These are phyloP conservation scores for Magnusiomyces suaveolens DNA, from an alignment of 1,139 yeast species.

Conservation along the genomic window DNA sequence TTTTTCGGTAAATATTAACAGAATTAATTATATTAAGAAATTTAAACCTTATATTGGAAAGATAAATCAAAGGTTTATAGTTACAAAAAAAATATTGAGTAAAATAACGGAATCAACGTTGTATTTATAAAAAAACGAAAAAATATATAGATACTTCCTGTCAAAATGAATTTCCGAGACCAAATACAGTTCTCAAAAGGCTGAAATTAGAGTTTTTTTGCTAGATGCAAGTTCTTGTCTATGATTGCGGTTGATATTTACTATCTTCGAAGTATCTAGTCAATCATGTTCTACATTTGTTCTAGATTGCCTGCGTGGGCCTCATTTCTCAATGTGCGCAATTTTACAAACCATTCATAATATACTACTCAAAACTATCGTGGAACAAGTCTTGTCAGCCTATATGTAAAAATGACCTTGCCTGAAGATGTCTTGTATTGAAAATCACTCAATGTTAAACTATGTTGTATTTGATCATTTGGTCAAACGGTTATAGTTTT, in stretches of 20 bases:
- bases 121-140: background rate
- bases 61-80: background rate
- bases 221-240: background rate
- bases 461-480: no score
- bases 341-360: background rate
- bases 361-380: background rate
- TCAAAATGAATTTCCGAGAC: background rate
- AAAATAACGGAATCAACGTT: background rate
- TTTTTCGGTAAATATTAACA: no score
- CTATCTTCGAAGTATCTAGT: background rate
- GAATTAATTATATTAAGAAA: no score
- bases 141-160: background rate
- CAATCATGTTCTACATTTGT: background rate
- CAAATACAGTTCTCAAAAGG: background rate
- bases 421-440: no score
- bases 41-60: background rate
- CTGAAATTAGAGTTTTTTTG: background rate
- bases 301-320: background rate
- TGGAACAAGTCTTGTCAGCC: background rate
- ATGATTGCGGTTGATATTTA: background rate
- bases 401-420: no score
- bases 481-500: no score
- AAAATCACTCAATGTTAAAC: no score
- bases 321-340: background rate
- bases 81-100: no score